Base-by-base conservation (phyloP, 805 yeast species). In the Crinitomyces ghanaensis region DNA sequence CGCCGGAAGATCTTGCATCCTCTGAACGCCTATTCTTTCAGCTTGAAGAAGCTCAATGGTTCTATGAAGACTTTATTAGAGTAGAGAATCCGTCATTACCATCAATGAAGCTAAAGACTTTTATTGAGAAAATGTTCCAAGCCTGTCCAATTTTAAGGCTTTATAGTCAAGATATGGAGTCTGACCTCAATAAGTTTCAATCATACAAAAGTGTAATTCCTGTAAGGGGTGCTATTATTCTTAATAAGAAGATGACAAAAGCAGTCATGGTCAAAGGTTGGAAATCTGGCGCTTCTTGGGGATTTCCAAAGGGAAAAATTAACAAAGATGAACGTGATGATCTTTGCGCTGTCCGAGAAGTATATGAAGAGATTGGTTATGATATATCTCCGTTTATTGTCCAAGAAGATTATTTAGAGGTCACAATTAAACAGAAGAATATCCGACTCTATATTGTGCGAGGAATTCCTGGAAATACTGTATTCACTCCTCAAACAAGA, bases 1-100 rank as follows among this genome's bases (percentile, higher is more conserved):
- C 98, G 6, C 72, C 74, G 4, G 96, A 88, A 49, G 98, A 91
- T 54, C 60, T 88, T 33, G 73, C 91, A 21, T 70, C 86, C 11
- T 68, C 76, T 19, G 88, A 63, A 51, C 67, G 98, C 50, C 79
- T 86, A 17, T 72, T 85, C 50, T 91, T 91, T 60, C 94, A 86
- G 53, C 77, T 91, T 26, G 99, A 91, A 62, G 97, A 91, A 56
- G 98, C 98, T 2, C 95, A 85, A 46, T 91, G 98, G 98, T 91
- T 81, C 52, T 91, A 86, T 57, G 70, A 79, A 31, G 99, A 91
- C 57, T 86, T 78, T 48, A 66, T 78, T 8, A 68, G 86, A 22
- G 70, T 68, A 22, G 59, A 77, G 46, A 79, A 84, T 53, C 86
- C 91, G 3, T 55, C 65, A 20, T 63, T 88, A 38, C 97, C 96